Evolutionary conservation across 1,284 basidiomycete species (phyloP).

Genomic region (Ustilago shanxiensis): DNA sequence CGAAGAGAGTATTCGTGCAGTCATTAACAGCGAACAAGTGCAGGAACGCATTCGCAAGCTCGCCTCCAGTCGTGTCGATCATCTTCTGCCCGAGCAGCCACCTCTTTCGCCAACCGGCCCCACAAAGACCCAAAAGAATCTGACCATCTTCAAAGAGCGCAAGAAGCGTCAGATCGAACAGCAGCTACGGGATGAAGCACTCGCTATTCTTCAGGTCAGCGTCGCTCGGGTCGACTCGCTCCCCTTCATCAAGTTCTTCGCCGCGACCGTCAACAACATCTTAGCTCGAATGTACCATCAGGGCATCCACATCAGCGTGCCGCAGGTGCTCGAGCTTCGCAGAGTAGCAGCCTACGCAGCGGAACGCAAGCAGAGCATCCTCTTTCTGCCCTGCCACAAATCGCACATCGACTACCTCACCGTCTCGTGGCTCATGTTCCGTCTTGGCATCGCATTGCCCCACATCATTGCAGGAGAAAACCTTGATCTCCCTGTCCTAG

Average conservation of each 20-base stretch:
- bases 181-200: conserved; percentile 59
- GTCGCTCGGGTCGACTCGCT: conserved; percentile 62
- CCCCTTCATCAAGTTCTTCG: conserved; percentile 55
- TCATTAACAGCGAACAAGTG: conserved; percentile 60
- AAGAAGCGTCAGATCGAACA: conserved; percentile 60
- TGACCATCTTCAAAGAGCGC: conserved; percentile 51
- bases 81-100: conserved; percentile 43
- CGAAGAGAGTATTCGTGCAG: conserved; percentile 53
- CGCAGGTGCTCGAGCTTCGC: conserved; percentile 64
- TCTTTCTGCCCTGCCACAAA: conserved; percentile 71
- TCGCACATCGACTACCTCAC: conserved; percentile 69
- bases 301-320: conserved; percentile 65
- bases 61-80: conserved; percentile 50
- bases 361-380: conserved; percentile 66
- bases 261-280: conserved; percentile 69
- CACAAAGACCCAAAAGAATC: conserved; percentile 48
- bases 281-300: conserved; percentile 70
- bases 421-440: conserved; percentile 67
- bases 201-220: conserved; percentile 51
- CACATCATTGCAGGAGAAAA: conserved; percentile 71
- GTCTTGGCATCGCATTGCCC: conserved; percentile 69
- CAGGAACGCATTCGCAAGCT: conserved; percentile 56
- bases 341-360: conserved; percentile 66
- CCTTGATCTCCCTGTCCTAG: conserved; percentile 68
- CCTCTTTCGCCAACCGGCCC: conserved; percentile 29